A percentile compares a stretch with the other conserved stretches of the same genome.
These are phyloP conservation scores for Parmelia sp. DNA, from an alignment of 495 filamentous ascomycete species.

Conservation along the genomic window DNA sequence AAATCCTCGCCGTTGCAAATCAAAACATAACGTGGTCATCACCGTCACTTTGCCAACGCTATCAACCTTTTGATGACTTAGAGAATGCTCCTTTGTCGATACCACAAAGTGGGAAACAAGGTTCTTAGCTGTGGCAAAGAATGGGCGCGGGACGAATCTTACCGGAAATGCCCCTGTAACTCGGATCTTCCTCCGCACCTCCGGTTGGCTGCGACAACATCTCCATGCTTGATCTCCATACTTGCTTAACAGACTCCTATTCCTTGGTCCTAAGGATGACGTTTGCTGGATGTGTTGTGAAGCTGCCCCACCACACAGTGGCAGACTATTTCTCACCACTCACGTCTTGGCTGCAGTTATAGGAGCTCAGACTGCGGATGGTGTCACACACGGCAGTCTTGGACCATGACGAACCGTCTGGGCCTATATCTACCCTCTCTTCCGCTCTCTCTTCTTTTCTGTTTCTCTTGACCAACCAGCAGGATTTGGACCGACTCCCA, in stretches of 20 bases:
- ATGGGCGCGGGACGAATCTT: too few species aligned
- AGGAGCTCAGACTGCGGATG: background rate
- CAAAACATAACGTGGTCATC: background rate
- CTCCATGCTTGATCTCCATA: background rate
- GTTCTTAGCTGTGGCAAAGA: too few species aligned
- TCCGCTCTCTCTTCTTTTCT: background rate
- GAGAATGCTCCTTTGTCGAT: too few species aligned
- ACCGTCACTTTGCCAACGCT: background rate
- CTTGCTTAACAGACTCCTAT: background rate
- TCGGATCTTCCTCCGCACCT: background rate
- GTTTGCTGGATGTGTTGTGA: background rate
- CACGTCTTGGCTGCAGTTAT: background rate
- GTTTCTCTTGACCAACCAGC: background rate
- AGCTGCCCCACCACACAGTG: background rate
- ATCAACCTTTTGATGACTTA: background rate
- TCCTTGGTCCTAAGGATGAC: background rate
- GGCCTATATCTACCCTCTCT: background rate
- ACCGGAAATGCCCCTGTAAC: background rate
- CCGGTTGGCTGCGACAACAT: background rate
- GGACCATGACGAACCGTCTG: background rate
- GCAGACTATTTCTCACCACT: background rate
- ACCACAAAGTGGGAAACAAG: too few species aligned
- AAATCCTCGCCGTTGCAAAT: background rate
- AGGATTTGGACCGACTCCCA: background rate
- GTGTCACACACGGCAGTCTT: background rate